Base-by-base conservation (phyloP, 495 filamentous ascomycete species). In the Friedmanniomyces endolithicus region DNA sequence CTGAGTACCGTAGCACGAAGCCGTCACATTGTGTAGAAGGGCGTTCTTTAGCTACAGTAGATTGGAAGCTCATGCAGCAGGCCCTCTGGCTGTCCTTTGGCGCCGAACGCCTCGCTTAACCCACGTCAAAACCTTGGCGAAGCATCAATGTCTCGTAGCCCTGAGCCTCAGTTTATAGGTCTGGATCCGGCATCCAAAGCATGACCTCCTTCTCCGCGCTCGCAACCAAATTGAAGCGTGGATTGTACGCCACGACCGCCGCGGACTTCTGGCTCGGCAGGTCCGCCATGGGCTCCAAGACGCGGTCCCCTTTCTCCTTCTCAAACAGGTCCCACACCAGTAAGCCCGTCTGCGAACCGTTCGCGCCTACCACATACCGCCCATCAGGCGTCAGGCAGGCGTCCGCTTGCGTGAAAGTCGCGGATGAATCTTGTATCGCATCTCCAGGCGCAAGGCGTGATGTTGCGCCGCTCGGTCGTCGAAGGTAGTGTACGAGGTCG, bases 351-450 rank as follows among this genome's bases (percentile, higher is more conserved):
- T 58, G 56, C 20, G 35, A 50, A 14, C 83, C 78, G 35, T 74
- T 74, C 23, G 89, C 90, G 25, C 88, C 86, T 46, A 97, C 62
- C 6, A 96, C 79, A 66, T 80, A 97, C 50, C 87, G 76, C 6
- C 88, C 92, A 62, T 98, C 92, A 0, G 87, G 86, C 0, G 84
- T 78, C 64, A 95, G 92, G 64, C 87, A 92, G 41, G 84, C 83
- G 65, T 96, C 90, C 20, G 89, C 90, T 63, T 84, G 81, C 68
- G 49, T 46, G 52, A 64, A 57, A 51, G 65, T 49, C 41, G 57
- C 53, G 65, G 55, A 53, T 64, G 57, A 54, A 58, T 60, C 64
- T 33, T 47, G 50, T 61, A 61, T 57, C 12, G 68, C 58, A 56
- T 78, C 72, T 24, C 81, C 74, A 22, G 73, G 67, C 19, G 74